Base-by-base conservation (phyloP, 2,329 filamentous ascomycete genomes). In the Monilinia fructicola region DNA sequence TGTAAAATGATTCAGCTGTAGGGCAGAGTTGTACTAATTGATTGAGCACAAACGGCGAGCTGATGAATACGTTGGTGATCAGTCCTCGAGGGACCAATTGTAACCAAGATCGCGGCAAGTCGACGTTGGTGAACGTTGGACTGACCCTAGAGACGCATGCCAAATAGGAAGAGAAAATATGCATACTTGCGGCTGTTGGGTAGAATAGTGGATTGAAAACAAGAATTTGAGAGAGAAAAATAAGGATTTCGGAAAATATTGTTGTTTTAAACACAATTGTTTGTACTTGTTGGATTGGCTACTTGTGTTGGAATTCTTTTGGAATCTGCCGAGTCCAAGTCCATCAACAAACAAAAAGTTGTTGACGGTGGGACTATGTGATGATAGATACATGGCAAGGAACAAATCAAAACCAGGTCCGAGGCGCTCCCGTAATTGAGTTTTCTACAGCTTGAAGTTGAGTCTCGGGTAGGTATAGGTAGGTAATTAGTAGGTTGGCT, bases 91-190 rank as follows among this genome's bases (percentile, higher is more conserved):
- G 55, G 64, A 60, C 46, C 64, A 65, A 65, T 61, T 63, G 65
- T 66, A 54, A 68, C 69, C 28, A 64, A n/a, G 48, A 53, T 40
- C 50, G 66, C 67, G 69, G 69, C 70, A 71, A 61, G 56, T 71
- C 58, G 67, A 68, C 59, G 54, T 70, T 70, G 64, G 62, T 62
- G 55, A 67, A 54, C 31, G 64, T 66, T 66, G 54, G 64, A 65
- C 63, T 38, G 44, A 60, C 54, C 63, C 63, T 52, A 65, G 28
- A 35, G 54, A 50, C 11, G 63, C 63, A 60, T 12, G 54, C 42
- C 14, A 42, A 59, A 26, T 18, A 52, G 63, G 44, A 59, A 48
- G 48, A n/a, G 40, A 64, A 65, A 40, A 23, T 52, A 59, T 59
- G 53, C 21, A 59, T 38, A 18, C 38, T 65, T 65, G 63, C 54